Conservation (phyloP, 352 stramenopile species). For the Globisporangium lucens region DNA sequence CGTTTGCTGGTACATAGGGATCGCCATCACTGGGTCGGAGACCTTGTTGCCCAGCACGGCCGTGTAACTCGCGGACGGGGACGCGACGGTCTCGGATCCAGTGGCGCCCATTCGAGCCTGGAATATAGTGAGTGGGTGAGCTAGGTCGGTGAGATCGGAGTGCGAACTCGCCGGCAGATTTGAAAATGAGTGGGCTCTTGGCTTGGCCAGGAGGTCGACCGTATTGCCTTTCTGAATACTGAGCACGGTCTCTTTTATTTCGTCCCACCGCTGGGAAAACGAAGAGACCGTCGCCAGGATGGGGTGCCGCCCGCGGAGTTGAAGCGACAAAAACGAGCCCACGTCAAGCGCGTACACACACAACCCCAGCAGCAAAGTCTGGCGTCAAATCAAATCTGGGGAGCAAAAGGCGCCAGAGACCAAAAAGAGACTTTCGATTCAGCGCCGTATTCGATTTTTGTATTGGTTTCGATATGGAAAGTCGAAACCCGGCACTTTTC, state of each 20-base stretch:
- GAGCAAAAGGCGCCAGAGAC: background rate
- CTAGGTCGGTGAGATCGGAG: background rate
- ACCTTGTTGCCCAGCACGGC: background rate
- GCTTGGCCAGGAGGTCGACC: background rate
- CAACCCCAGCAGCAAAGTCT: no score
- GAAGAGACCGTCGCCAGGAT: background rate
- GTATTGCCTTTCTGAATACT: no score
- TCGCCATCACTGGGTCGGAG: background rate
- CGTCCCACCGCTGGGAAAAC: background rate
- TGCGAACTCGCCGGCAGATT: background rate
- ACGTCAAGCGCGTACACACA: background rate
- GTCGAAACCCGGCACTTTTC: background rate
- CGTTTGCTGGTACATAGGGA: background rate
- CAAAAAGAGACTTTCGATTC: no score
- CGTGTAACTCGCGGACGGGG: background rate
- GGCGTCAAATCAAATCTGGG: no score
- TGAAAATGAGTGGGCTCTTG: background rate
- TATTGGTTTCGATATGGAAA: background rate
- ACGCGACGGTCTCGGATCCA: background rate
- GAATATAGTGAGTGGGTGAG: background rate
- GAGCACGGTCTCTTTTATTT: background rate
- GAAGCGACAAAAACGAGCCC: background rate
- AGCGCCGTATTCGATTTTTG: background rate
- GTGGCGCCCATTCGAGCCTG: background rate
- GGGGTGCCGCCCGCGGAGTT: background rate